Base-by-base conservation (phyloP, 805 yeast species). In the Metschnikowia gelsemii region DNA sequence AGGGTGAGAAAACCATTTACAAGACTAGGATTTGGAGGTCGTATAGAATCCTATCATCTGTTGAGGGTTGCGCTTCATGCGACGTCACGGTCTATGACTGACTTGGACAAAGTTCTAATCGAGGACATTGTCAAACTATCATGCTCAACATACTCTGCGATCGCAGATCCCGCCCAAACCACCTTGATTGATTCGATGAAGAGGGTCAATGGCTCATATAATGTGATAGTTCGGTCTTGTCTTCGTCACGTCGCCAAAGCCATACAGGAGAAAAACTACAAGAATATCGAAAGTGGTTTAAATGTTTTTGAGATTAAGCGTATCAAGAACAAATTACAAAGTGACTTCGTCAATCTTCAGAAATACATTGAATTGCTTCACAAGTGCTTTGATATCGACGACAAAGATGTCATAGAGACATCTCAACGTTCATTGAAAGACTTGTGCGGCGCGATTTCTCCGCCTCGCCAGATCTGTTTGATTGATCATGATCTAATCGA, bases 31-130 rank as follows among this genome's bases (percentile, higher is more conserved):
- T 58, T 88, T n/a, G 95, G 86, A 2, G 78, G 86, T 0, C 73
- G 95, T 40, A 70, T 88, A 11, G 84, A 81, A 40, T 66, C 81
- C 12, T 84, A 80, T 48, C 96, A 90, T 50, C 78, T 79, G 58
- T 81, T 84, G 50, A 76, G 98, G 51, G 77, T 84, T 19, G 68
- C 79, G 1, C 70, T 86, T 26, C 87, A 82, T 52, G 76, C 88
- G 0, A 84, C 91, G 0, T 80, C 85, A 3, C 72, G 96, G 47
- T 66, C 80, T 5, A 86, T 87, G 53, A 76, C 87, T 0, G 75
- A 72, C 6, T 57, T 83, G 8, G 96, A 89, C 48, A 75, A 70
- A 40, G 40, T 68, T 2, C 62, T 93, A 27, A 59, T 93, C 28
- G 72, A 69, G 35, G 95, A 88, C 58, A 67, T 90, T 7, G 78